Conservation (phyloP, 768 basidiomycete genomes). For the Cubamyces sp. region DNA sequence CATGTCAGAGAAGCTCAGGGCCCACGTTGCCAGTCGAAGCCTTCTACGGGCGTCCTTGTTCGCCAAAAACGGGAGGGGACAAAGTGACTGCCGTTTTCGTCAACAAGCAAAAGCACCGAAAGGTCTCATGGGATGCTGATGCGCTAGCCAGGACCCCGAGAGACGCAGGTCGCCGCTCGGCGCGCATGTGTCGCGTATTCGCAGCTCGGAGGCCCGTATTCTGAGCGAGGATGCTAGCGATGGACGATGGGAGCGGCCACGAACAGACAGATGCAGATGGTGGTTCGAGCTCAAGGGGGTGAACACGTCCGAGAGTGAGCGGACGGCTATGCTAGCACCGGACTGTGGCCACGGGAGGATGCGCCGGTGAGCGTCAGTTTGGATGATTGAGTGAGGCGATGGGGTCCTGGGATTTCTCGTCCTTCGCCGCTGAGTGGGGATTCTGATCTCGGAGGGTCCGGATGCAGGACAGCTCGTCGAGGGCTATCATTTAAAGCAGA, state of each 20-base stretch:
- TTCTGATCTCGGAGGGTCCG: slow-evolving; percentile 17
- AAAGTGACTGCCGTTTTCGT: slow-evolving; percentile 16
- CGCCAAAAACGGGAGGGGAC: slow-evolving; percentile 9
- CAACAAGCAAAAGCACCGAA: slow-evolving; percentile 22
- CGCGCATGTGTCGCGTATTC: not conserved
- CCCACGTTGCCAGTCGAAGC: slow-evolving; percentile 7
- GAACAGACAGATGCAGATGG: not conserved
- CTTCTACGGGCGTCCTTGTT: not conserved
- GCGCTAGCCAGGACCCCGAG: slow-evolving; percentile 9
- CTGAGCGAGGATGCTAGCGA: not conserved
- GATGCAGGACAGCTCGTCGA: not conserved
- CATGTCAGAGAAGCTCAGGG: slow-evolving; percentile 8
- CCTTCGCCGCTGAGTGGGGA: slow-evolving; percentile 1
- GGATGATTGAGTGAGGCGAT: not conserved
- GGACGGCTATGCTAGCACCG: slow-evolving; percentile 27
- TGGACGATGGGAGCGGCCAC: not conserved
- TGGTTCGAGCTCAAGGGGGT: not conserved
- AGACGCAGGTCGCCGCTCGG: not conserved
- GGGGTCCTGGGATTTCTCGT: slow-evolving; percentile 16
- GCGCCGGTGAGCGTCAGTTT: slow-evolving; percentile 6
- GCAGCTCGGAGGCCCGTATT: not conserved
- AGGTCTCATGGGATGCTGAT: slow-evolving; percentile 5
- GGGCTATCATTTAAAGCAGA: slow-evolving; percentile 23
- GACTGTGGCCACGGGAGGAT: not conserved
- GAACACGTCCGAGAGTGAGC: not conserved